Conservation (phyloP, 371 early-diverging fungal species). For the Thermomucor indicae-seudaticae region DNA sequence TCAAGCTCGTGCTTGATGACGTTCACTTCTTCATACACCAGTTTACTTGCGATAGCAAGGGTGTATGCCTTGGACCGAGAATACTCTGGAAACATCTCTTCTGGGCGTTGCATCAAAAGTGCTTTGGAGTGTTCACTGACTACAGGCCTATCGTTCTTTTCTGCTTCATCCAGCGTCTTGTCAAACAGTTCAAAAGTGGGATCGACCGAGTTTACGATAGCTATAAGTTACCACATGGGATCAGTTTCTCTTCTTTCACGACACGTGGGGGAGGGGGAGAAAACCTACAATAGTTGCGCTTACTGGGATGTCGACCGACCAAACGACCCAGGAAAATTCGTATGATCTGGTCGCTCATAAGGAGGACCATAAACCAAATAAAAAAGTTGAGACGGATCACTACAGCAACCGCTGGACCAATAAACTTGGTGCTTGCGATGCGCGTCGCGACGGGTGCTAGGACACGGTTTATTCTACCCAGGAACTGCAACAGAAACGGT, state of each 20-base stretch:
- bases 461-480: constrained; percentile 16
- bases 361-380: constrained; percentile 26
- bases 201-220: constrained; percentile 32
- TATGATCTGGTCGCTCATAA: constrained; percentile 36
- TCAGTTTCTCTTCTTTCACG: too few relatives aligned
- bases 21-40: constrained; percentile 55
- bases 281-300: constrained; percentile 30
- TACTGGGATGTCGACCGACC: constrained; percentile 29
- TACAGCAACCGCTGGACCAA: constrained; percentile 26
- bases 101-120: neutral
- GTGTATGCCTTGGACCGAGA: constrained; percentile 53
- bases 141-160: too few relatives aligned
- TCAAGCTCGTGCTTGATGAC: constrained; percentile 53
- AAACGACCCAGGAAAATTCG: constrained; percentile 25
- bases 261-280: too few relatives aligned
- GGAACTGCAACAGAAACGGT: constrained; percentile 20
- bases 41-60: constrained; percentile 47
- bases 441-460: constrained; percentile 23
- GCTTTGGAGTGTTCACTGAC: too few relatives aligned
- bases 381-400: constrained; percentile 34
- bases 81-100: constrained; percentile 33
- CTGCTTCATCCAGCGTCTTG: neutral
- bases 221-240: too few relatives aligned
- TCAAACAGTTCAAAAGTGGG: constrained; percentile 22
- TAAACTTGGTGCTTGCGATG: constrained; percentile 18